Base-by-base conservation (phyloP, 768 basidiomycete genomes). In the Podaxis sp. region DNA sequence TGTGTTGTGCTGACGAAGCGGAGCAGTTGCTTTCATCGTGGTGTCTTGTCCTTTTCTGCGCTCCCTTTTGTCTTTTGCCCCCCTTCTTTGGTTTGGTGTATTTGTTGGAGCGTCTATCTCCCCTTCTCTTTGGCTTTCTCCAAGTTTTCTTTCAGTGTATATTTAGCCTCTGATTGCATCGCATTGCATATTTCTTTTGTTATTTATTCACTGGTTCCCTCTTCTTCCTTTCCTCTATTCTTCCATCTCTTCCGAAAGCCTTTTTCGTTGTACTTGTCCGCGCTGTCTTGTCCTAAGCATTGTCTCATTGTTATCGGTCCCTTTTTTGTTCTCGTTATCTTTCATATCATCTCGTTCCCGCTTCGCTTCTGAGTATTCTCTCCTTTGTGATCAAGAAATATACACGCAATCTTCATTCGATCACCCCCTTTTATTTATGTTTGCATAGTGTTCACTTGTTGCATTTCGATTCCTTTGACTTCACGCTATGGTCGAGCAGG, bases 41-140 rank as follows among this genome's bases (percentile, higher is more conserved):
- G 9, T 38, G 22, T 33, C 67, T 58, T 63, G 58, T 65, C 60
- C 24, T 22, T n/a, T 63, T 68, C 64, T 48, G 67, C 68, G 55
- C 67, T 66, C 57, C 59, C 59, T 66, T 63, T 57, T 46, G 57
- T 28, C 65, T 39, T 64, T 52, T 28, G 64, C 59, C 62, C 64
- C 66, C 66, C 26, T 65, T 54, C 61, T 66, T 55, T 67, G 69
- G 67, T 66, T 68, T 68, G 22, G 33, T 63, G 42, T 49, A 49
- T 63, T 51, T 51, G 39, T 61, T 52, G 12, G 59, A 63, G 52
- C 62, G 44, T 57, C 19, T 51, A 36, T 65, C 52, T 24, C 46
- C 36, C 39, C 36, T 48, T 19, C 15, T 33, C 33, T 33, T 33
- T 33, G 33, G 22, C 26, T 19, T 51, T 24, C 49, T 19, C 53